Percentiles rank a stretch among this genome's conserved stretches.
phyloP scores from a whole-genome alignment of 2,329 filamentous ascomycete genomes.

The Neopestalotiopsis rosae region DNA sequence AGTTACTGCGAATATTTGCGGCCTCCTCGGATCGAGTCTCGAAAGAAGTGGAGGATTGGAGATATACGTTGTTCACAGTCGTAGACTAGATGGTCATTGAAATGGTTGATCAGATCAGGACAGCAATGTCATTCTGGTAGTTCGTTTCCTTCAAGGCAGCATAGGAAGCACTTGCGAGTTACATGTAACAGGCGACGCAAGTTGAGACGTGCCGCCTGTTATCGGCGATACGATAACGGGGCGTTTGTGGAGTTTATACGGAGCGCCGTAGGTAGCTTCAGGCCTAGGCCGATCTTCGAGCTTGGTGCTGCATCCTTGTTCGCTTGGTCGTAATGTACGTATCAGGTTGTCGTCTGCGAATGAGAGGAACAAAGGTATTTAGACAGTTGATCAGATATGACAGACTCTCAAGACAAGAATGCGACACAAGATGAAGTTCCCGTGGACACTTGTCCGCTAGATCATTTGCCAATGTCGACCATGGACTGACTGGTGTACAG shows the following conservation, averaged over 20 bases:
- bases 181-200: conserved; percentile 12
- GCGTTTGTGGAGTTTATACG: background rate
- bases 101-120: background rate
- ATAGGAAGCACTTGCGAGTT: background rate
- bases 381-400: background rate
- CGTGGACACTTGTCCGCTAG: background rate
- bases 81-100: background rate
- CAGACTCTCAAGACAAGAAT: background rate
- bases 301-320: background rate
- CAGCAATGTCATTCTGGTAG: background rate
- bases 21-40: background rate
- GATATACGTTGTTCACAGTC: background rate
- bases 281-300: conserved; percentile 4
- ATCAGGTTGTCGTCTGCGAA: background rate
- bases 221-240: conserved; percentile 10
- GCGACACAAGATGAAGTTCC: background rate
- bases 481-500: background rate
- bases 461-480: background rate
- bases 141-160: background rate
- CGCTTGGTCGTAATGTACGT: background rate
- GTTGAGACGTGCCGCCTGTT: conserved; percentile 11
- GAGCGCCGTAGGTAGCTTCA: conserved; percentile 3
- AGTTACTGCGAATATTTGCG: background rate
- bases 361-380: background rate
- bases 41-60: background rate